Evolutionary conservation across 2,329 filamentous ascomycete genomes (phyloP), one percentile per base, ranked within the genome.

Genomic region (Lecanicillium sp.): DNA sequence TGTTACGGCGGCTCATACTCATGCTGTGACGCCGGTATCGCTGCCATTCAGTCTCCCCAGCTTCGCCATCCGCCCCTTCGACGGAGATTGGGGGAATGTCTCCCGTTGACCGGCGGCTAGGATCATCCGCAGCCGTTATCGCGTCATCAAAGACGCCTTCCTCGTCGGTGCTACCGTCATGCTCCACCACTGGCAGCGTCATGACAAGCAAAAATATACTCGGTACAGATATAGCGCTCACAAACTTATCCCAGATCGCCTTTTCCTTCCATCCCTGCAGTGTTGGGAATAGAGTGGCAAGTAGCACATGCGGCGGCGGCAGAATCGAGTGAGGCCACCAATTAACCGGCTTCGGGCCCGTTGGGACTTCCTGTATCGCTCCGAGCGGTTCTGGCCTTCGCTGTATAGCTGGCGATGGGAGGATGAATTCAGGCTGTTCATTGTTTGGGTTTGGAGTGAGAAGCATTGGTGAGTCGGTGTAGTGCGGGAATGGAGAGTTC

Each of bases 151-250:
- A 25, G 11, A 25, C 7, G 51, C 54, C 17, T 37, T 29, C 40
- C 13, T 52, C 50, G 5, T 54, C 55, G 4, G 78, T 73, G 7
- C 72, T 69, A 15, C 76, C 71, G 30, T 76, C 73, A 1, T 76
- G 75, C 51, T 97, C 90, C 5, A 95, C 86, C 1, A 98, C 88
- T 0, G 94, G 92, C 4, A 98, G 61, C 1, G 92, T 98, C 33
- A 92, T 79, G 1, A 90, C 90, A 4, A 98, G 70, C 3, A 97
- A 64, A 45, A 98, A 86, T 28, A 98, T 87, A 50, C 84, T 94
- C 1, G 89, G 86, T n/a, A 87, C 81, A 7, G 89, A 89, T 28
- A 94, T 72, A 10, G 92, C 52, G 30, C 87, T 90, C 34, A 96
- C 65, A 32, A 88, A 64, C 53, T 85, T 88, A 51, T 90, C 89